phyloP scores from a whole-genome alignment of 257 asterid species.

The Solanum habrochaites region DNA sequence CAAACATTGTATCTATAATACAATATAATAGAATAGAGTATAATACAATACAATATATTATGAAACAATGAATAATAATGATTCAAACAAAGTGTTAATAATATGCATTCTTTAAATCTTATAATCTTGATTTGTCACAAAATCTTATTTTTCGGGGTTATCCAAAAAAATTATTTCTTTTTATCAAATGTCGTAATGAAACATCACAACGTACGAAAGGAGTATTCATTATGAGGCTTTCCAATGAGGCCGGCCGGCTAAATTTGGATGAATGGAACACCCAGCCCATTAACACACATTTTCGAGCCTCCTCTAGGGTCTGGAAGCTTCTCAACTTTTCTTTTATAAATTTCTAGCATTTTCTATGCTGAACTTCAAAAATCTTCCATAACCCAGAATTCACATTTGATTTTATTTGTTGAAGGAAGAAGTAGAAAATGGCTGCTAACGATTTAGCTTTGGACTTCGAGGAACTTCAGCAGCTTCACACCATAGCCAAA shows the following conservation, averaged over 20 bases:
- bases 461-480: slow-evolving; percentile 77
- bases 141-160: neutral
- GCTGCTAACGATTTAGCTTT: slow-evolving; percentile 43
- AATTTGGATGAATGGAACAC: neutral
- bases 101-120: no score
- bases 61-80: no score
- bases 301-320: neutral
- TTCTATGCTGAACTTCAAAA: neutral
- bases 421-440: slow-evolving; percentile 8
- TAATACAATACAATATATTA: no score
- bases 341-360: neutral
- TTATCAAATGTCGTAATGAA: no score
- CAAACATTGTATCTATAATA: no score
- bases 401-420: neutral
- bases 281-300: neutral
- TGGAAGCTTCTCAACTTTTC: slow-evolving; percentile 3
- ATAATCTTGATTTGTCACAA: neutral
- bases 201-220: neutral
- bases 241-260: neutral
- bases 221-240: neutral
- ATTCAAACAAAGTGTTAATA: no score
- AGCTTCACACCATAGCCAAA: slow-evolving; percentile 66
- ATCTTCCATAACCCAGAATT: neutral
- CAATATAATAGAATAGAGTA: no score
- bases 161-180: neutral